phyloP scores from a whole-genome alignment of 495 filamentous ascomycete genomes.

The Xylaria curta region DNA sequence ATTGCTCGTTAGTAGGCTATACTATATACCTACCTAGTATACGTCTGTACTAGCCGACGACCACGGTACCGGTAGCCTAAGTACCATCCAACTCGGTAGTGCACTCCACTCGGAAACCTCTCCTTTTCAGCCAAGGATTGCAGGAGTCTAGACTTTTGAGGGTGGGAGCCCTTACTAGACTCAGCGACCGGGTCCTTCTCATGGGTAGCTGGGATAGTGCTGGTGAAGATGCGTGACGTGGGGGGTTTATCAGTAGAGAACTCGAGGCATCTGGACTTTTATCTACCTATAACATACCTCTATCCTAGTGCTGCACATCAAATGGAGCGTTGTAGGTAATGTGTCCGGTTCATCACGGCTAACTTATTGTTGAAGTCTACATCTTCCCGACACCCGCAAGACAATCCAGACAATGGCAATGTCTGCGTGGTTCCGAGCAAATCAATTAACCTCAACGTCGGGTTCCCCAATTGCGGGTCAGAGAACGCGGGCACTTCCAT shows the following conservation, averaged over 20 bases:
- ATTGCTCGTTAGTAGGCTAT: background rate
- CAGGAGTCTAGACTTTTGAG: constrained; percentile 27
- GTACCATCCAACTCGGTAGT: constrained; percentile 8
- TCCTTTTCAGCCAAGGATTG: constrained; percentile 25
- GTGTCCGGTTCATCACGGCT: constrained; percentile 24
- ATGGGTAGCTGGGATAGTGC: background rate
- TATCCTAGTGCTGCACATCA: background rate
- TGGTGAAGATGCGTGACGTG: constrained; percentile 9
- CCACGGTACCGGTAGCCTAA: constrained; percentile 4
- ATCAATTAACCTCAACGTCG: constrained; percentile 21
- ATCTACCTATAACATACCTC: constrained; percentile 1
- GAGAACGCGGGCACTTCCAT: constrained; percentile 19
- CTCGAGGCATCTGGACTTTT: background rate
- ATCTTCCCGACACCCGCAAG: constrained; percentile 28
- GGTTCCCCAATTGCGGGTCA: constrained; percentile 21
- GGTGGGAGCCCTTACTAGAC: constrained; percentile 24
- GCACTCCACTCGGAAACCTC: constrained; percentile 23
- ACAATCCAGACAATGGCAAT: constrained; percentile 23
- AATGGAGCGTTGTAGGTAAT: background rate
- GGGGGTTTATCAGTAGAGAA: background rate
- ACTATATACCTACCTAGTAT: background rate
- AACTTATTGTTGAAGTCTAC: constrained; percentile 25
- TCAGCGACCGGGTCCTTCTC: constrained; percentile 20
- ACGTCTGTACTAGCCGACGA: background rate
- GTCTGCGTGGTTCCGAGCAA: constrained; percentile 23